Conservation (phyloP, 495 filamentous ascomycete genomes). For the Aspergillus conjunctus region DNA sequence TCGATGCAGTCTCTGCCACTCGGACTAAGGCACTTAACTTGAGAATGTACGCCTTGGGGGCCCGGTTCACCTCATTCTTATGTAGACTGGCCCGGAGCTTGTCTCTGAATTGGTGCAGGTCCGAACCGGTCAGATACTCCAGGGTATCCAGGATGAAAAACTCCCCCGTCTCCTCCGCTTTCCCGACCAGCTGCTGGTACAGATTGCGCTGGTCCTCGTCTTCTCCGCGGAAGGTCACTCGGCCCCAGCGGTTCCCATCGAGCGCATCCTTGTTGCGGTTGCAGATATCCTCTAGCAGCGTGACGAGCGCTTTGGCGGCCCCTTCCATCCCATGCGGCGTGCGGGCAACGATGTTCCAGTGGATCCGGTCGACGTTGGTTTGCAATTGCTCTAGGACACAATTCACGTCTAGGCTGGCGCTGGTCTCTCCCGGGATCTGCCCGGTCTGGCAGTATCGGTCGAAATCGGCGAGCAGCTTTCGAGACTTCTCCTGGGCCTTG, state of each 20-base stretch:
- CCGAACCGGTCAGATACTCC: conserved; percentile 34
- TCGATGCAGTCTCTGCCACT: conserved; percentile 30
- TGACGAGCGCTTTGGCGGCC: conserved; percentile 44
- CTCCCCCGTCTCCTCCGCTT: conserved; percentile 36
- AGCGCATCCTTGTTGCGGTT: conserved; percentile 50
- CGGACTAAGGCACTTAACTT: conserved; percentile 37
- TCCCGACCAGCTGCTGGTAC: conserved; percentile 51
- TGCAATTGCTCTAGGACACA: conserved; percentile 41
- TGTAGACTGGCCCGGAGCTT: conserved; percentile 39
- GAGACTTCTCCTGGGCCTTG: conserved; percentile 43
- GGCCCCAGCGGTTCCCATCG: conserved; percentile 42
- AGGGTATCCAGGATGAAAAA: conserved; percentile 51
- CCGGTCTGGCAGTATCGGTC: conserved; percentile 47
- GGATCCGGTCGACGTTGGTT: conserved; percentile 38
- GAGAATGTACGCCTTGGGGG: conserved; percentile 41
- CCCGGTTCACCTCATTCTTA: conserved; percentile 45
- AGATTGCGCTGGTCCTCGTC: conserved; percentile 54
- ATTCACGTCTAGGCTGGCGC: conserved; percentile 30
- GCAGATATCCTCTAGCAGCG: conserved; percentile 46
- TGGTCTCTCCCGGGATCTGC: conserved; percentile 25
- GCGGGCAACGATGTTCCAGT: conserved; percentile 37
- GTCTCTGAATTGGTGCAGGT: conserved; percentile 36
- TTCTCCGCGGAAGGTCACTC: conserved; percentile 42
- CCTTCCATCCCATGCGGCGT: conserved; percentile 42
- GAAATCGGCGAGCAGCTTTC: conserved; percentile 42